A percentile compares a stretch with the other conserved stretches of the same genome.
phyloP scores from a whole-genome alignment of 768 basidiomycete species.

The Pleurotus citrinopileatus region DNA sequence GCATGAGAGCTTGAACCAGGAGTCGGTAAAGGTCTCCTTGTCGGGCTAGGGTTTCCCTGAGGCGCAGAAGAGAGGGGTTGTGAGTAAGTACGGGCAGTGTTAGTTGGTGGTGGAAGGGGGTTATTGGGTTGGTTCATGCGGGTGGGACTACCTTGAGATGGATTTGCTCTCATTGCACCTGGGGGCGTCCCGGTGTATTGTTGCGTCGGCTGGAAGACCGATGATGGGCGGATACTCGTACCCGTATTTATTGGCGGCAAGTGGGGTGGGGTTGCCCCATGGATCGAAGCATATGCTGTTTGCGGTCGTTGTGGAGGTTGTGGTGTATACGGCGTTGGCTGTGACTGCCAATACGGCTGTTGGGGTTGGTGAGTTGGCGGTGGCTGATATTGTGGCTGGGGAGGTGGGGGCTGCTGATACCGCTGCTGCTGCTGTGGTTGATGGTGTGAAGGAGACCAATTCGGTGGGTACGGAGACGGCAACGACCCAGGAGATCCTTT shows the following conservation, averaged over 20 bases:
- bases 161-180: neutral
- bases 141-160: neutral
- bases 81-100: neutral
- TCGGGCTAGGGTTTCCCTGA: neutral
- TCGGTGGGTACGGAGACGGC: conserved; percentile 5
- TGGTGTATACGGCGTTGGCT: conserved; percentile 2
- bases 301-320: conserved; percentile 10
- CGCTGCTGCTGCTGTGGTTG: conserved; percentile 16
- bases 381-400: conserved; percentile 10
- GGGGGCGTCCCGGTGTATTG: neutral
- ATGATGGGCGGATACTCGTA: neutral
- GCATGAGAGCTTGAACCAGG: neutral
- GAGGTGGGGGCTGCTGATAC: conserved; percentile 12
- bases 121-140: neutral
- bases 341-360: conserved; percentile 14
- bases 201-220: neutral
- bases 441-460: conserved; percentile 1
- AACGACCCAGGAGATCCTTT: neutral
- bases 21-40: conserved; percentile 1
- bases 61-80: neutral
- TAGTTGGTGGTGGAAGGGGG: neutral
- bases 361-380: conserved; percentile 18
- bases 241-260: neutral
- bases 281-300: neutral
- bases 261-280: conserved; percentile 10